Evolutionary conservation across 2,329 filamentous ascomycete genomes (phyloP).

Genomic region (Aspergillus eucalypticola): DNA sequence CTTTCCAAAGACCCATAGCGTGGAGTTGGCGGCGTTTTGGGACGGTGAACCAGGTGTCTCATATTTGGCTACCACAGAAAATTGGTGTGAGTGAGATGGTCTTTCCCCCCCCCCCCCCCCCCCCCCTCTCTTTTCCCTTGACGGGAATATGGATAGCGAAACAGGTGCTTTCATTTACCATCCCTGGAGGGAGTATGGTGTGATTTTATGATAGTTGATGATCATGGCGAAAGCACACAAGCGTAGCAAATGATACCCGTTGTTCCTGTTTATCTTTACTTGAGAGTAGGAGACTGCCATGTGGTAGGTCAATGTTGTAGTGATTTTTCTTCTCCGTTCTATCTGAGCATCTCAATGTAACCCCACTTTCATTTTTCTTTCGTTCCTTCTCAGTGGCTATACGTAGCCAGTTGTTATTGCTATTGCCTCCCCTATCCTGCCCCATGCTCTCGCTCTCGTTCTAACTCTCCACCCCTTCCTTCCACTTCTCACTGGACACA

Average conservation of each 20-base stretch:
- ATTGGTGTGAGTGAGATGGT: neutral
- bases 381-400: no score
- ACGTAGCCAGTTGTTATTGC: neutral
- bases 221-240: neutral
- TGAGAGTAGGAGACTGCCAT: no score
- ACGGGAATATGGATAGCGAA: neutral
- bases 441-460: neutral
- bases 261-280: neutral
- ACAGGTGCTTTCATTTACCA: neutral
- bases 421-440: neutral
- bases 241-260: conserved; percentile 7
- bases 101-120: neutral
- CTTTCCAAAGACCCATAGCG: conserved; percentile 26
- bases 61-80: neutral
- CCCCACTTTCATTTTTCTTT: neutral
- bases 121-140: neutral
- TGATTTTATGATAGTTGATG: conserved; percentile 1
- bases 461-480: neutral
- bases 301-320: neutral
- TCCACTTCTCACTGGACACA: neutral
- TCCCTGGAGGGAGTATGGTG: neutral
- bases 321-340: neutral
- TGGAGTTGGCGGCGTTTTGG: conserved; percentile 34
- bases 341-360: neutral
- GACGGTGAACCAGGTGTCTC: neutral